Base-by-base conservation (phyloP, 352 stramenopile species). In the Phytophthora meadii region DNA sequence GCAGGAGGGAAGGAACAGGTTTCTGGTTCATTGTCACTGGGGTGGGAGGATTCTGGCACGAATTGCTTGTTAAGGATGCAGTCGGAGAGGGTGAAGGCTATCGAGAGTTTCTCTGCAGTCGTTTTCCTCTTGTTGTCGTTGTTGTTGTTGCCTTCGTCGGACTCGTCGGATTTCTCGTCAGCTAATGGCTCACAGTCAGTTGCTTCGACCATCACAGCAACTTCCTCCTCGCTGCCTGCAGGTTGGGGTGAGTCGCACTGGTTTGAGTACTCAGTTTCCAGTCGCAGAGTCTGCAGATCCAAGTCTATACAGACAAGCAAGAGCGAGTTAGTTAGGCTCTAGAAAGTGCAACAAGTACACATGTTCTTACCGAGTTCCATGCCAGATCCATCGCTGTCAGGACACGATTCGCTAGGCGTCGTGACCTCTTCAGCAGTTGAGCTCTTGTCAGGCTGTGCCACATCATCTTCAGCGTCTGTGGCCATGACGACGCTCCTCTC, bases 211-310 rank as follows among this genome's bases (percentile, higher is more conserved):
- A 64, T 40, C 4, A 37, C 41, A 19, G 54, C 15, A 25, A 48
- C 25, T 2, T 58, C 53, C 37, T 50, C 44, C 17, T 71, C 45
- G 14, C 51, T 72, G 7, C n/a, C 44, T 19, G 39, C 53, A 9
- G 42, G 54, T 37, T 22, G 37, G 6, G 66, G 69, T 5, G 77
- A 82, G 37, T 88, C 77, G 42, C 67, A 80, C 39, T 89, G 82
- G 61, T 90, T 90, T 12, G 80, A 89, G 19, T 66, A 83, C 22
- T 70, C 45, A 15, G 64, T 76, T 24, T 65, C 42, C 41, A 64
- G 17, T 25, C 51, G 30, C 27, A 69, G 34, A 14, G 63, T 61
- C 36, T 68, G 67, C 41, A 82, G 25, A 17, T 84, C 67, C n/a
- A 81, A 52, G 12, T 71, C 68, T 77, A 45, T 24, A 51, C 42